Evolutionary conservation across 441 rosid genomes (phyloP).

Genomic region (Kokia cookei): DNA sequence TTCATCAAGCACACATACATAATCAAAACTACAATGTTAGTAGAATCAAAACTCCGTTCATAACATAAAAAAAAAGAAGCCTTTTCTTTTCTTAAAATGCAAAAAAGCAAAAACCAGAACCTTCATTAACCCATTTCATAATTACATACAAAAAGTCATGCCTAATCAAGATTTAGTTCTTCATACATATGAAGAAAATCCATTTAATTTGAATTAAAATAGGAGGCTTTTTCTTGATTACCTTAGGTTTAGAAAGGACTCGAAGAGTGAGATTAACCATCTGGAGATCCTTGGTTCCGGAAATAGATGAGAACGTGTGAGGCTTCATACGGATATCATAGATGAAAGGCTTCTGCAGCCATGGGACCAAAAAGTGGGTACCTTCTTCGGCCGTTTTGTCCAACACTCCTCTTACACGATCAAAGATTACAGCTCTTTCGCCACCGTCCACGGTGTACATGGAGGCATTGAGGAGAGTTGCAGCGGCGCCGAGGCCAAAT

Average conservation of each 20-base stretch:
- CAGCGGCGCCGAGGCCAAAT: constrained; percentile 73
- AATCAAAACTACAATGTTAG: not conserved
- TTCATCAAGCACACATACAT: not conserved
- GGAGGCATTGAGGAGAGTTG: constrained; percentile 49
- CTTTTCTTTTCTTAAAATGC: not conserved
- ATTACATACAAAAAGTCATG: not conserved
- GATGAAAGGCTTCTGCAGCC: constrained; percentile 82
- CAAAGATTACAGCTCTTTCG: constrained; percentile 83
- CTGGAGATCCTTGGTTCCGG: constrained; percentile 98
- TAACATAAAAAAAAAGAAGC: no score
- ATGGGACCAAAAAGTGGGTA: constrained; percentile 80
- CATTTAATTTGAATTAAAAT: not conserved
- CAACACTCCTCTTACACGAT: constrained; percentile 80
- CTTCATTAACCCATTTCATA: not conserved
- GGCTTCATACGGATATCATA: constrained; percentile 88
- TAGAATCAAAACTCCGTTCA: not conserved
- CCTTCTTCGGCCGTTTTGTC: constrained; percentile 82
- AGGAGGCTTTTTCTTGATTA: not conserved
- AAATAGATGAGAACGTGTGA: constrained; percentile 87
- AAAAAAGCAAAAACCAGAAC: not conserved
- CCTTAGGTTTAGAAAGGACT: constrained; percentile 93
- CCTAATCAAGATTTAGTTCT: not conserved
- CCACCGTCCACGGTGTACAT: constrained; percentile 97
- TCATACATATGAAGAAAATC: not conserved
- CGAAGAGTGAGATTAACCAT: constrained; percentile 98